Evolutionary conservation across 345 rosid genomes (phyloP).

Genomic region (Noccaea bulbosa): DNA sequence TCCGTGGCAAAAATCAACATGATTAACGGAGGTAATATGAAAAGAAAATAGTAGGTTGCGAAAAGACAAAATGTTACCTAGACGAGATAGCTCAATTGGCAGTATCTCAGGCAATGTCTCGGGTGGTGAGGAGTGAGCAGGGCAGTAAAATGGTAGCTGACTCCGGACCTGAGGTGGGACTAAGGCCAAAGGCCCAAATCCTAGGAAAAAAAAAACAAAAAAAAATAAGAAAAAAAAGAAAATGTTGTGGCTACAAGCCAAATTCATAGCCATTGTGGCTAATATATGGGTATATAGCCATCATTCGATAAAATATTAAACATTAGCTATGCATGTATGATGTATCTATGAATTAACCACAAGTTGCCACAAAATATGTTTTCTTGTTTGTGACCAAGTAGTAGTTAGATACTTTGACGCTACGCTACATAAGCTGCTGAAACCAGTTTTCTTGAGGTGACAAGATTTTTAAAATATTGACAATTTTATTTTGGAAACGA

Average conservation of each 20-base stretch:
- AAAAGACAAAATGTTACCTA: background rate
- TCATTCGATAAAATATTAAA: background rate
- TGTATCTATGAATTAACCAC: background rate
- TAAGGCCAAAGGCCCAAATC: no score
- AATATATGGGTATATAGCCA: background rate
- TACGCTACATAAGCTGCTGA: background rate
- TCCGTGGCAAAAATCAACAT: background rate
- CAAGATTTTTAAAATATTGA: background rate
- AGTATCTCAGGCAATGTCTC: no score
- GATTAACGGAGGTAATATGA: background rate
- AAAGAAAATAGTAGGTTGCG: background rate
- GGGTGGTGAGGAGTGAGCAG: no score
- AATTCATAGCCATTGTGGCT: background rate
- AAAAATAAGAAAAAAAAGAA: no score
- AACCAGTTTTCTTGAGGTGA: background rate
- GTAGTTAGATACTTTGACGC: no score
- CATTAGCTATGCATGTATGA: background rate
- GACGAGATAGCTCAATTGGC: no score
- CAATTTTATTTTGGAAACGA: background rate
- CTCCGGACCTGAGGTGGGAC: no score
- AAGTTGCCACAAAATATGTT: no score
- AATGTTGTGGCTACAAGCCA: background rate
- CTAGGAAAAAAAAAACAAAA: no score
- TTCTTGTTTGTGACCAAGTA: no score
- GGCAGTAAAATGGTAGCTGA: no score